phyloP scores from a whole-genome alignment of 495 filamentous ascomycete species.

The Neurospora sp. region DNA sequence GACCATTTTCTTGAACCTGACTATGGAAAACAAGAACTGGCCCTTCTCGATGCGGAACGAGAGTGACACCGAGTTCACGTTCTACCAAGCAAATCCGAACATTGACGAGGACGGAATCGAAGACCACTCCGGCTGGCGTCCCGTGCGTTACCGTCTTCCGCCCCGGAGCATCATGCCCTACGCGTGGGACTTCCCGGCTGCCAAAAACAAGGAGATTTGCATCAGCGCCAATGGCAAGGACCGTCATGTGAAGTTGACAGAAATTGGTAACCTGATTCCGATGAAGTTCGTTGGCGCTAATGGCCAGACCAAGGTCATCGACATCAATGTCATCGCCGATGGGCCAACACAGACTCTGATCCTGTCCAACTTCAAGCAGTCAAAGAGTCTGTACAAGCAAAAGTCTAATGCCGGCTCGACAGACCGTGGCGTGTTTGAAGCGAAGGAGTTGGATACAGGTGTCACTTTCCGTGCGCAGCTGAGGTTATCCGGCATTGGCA shows the following conservation, averaged over 20 bases:
- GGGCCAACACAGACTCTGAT: slow-evolving; percentile 92
- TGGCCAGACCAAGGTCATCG: slow-evolving; percentile 67
- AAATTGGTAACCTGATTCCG: slow-evolving; percentile 89
- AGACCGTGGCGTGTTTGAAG: slow-evolving; percentile 64
- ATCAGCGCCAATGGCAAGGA: slow-evolving; percentile 70
- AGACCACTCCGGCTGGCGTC: slow-evolving; percentile 75
- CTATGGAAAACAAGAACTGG: slow-evolving; percentile 85
- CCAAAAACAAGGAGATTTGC: slow-evolving; percentile 88
- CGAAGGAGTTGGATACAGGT: slow-evolving; percentile 79
- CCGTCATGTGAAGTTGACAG: slow-evolving; percentile 82
- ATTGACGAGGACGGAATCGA: slow-evolving; percentile 74
- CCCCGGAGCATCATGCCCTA: slow-evolving; percentile 98
- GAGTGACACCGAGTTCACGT: slow-evolving; percentile 89
- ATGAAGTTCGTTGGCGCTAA: slow-evolving; percentile 61
- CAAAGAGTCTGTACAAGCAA: slow-evolving; percentile 90
- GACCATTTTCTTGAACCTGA: slow-evolving; percentile 87
- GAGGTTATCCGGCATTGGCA: slow-evolving; percentile 78
- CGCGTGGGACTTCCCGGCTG: slow-evolving; percentile 96
- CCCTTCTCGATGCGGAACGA: slow-evolving; percentile 98
- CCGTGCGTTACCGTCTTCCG: slow-evolving; percentile 86
- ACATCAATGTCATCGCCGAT: slow-evolving; percentile 89
- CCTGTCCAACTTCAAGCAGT: slow-evolving; percentile 86
- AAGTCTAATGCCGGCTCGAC: slow-evolving; percentile 51
- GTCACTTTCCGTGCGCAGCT: slow-evolving; percentile 83
- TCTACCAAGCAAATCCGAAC: slow-evolving; percentile 70